These are phyloP conservation scores for Ceratocystis cubensis DNA, from an alignment of 2,329 filamentous ascomycete genomes.

Conservation along the genomic window DNA sequence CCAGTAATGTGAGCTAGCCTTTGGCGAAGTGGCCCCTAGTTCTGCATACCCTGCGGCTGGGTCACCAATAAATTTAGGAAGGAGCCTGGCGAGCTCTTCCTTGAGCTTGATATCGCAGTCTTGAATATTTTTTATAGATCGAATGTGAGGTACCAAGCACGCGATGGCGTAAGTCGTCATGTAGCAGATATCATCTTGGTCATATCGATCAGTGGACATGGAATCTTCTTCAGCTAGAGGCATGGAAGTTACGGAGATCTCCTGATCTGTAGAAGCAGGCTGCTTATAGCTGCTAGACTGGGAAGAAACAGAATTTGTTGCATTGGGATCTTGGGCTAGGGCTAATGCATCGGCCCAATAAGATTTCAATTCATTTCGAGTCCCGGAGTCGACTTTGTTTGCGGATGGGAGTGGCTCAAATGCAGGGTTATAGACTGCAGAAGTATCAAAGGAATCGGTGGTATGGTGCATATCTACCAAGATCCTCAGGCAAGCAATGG, in stretches of 20 bases:
- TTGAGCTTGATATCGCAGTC: neutral
- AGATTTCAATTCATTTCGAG: neutral
- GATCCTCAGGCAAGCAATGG: neutral
- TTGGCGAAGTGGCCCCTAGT: neutral
- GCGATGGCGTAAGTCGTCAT: slow-evolving; percentile 13
- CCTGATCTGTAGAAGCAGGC: neutral
- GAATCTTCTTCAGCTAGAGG: neutral
- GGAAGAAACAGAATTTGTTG: neutral
- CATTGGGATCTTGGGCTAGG: neutral
- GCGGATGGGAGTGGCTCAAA: neutral
- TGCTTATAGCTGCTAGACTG: too few relatives aligned
- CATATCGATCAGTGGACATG: slow-evolving; percentile 3
- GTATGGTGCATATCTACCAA: neutral
- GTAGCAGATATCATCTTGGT: slow-evolving; percentile 11
- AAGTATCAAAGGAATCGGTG: neutral
- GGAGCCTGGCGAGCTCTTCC: neutral
- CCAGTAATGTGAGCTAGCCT: slow-evolving; percentile 10
- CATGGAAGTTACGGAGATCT: neutral
- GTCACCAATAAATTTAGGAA: neutral
- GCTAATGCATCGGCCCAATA: neutral
- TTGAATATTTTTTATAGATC: neutral
- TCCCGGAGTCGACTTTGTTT: neutral
- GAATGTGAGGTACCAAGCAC: slow-evolving; percentile 6
- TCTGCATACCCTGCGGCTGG: neutral
- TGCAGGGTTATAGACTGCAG: neutral